Evolutionary conservation across 306 rosid genomes (phyloP), one percentile per base, ranked within the genome.

Genomic region (Aeschynomene evenia): DNA sequence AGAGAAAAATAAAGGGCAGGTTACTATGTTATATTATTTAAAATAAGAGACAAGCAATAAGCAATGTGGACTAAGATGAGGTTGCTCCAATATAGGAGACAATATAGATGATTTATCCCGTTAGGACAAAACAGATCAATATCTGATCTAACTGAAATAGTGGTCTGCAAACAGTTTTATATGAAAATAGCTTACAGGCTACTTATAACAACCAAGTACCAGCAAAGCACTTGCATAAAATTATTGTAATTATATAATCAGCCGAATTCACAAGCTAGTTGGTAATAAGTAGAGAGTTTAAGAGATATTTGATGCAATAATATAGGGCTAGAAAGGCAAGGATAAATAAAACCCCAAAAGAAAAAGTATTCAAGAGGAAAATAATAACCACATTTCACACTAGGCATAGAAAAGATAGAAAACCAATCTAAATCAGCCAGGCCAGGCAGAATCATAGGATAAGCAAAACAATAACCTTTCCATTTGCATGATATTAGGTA

Each of bases 211-310:
- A 22, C 64, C 59, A 43, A 67, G 64, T 67, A 72, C 59, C 52
- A 66, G 42, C 14, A 36, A 49, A 68, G 51, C 70, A 68, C 71
- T 49, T 26, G 33, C 9, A 22, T 36, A 66, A 68, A 72, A 63
- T 16, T 50, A 50, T 36, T 40, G 43, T 20, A 8, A 51, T 29
- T 18, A 66, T 18, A 66, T 40, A 21, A 59, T 55, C 37, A 40
- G 56, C 24, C 6, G 39, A 77, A 37, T 23, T 43, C 45, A 23
- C 66, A 71, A 59, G 68, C 53, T 65, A 80, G 62, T 4, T 24
- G 31, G 59, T 60, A 46, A 28, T 52, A 42, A 43, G 36, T 26
- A 33, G 50, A 60, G 72, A 20, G 52, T 48, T 37, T 15, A 26
- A 54, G 28, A 66, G 23, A 72, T 28, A 29, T 74, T 45, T 26